Conservation (phyloP, 768 basidiomycete species). For the Leccinum rimulosum region DNA sequence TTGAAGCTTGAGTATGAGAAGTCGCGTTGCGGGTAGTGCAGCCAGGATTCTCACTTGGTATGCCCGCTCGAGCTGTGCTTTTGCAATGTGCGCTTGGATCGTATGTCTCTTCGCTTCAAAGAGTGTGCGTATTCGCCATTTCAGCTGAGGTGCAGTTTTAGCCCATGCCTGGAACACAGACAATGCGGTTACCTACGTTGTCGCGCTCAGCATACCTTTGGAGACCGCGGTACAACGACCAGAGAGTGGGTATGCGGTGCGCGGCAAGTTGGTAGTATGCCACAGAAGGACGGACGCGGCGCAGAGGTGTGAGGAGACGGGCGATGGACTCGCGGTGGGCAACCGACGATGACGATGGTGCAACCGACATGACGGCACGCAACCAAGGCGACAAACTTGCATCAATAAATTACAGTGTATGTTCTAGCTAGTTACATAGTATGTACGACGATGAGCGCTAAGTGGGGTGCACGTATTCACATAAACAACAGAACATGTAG, state of each 20-base stretch:
- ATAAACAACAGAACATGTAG: neutral
- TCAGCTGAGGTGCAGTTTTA: constrained; percentile 42
- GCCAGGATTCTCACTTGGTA: constrained; percentile 48
- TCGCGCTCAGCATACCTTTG: constrained; percentile 52
- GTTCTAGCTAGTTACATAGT: neutral
- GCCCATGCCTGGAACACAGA: neutral
- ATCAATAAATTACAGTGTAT: constrained; percentile 1
- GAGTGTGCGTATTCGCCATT: constrained; percentile 50
- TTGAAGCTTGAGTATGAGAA: neutral
- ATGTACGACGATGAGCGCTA: constrained; percentile 1
- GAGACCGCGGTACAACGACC: constrained; percentile 73
- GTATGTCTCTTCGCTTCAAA: constrained; percentile 52
- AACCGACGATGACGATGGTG: constrained; percentile 34
- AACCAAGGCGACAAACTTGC: neutral
- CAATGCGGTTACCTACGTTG: constrained; percentile 38
- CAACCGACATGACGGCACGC: constrained; percentile 10
- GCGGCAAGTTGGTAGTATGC: constrained; percentile 69
- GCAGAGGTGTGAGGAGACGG: constrained; percentile 50
- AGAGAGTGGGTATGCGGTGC: constrained; percentile 75
- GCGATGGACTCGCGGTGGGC: constrained; percentile 54
- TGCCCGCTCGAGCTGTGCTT: constrained; percentile 44
- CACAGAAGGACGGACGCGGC: constrained; percentile 55
- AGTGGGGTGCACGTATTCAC: neutral
- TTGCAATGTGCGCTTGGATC: constrained; percentile 54
- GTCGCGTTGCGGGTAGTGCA: neutral